Evolutionary conservation across 2,329 filamentous ascomycete species (phyloP).

Genomic region (Aspergillus transmontanensis): DNA sequence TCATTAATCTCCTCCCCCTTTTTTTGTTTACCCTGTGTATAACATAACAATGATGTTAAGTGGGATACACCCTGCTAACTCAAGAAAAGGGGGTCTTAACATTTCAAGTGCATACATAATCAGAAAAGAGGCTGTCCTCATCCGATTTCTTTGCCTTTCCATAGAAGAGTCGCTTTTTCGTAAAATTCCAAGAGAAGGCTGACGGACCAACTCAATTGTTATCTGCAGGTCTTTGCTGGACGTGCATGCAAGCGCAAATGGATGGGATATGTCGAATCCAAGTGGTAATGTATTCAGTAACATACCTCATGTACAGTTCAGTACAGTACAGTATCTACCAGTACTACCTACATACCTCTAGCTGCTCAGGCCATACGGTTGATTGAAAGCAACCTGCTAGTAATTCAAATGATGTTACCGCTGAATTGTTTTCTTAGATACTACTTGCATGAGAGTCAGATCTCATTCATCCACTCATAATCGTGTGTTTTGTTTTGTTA

Average conservation of each 20-base stretch:
- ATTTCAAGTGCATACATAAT: neutral
- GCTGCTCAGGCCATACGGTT: too few relatives aligned
- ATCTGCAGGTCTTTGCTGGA: constrained; percentile 12
- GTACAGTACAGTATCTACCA: neutral
- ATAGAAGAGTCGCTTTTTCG: neutral
- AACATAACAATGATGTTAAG: neutral
- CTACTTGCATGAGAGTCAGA: neutral
- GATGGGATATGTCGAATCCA: neutral
- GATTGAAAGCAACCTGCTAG: neutral
- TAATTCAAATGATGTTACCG: neutral
- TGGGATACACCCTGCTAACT: neutral
- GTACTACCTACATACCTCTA: neutral
- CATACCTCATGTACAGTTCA: neutral
- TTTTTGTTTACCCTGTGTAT: neutral
- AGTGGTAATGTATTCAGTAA: neutral
- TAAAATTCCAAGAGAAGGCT: neutral
- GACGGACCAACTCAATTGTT: neutral
- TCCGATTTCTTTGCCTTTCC: neutral
- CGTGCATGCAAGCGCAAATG: constrained; percentile 5
- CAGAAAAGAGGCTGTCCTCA: neutral
- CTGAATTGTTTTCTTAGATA: neutral
- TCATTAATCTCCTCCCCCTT: neutral
- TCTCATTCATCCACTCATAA: neutral
- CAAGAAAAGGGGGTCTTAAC: neutral
- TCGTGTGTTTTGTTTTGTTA: neutral